Conservation (phyloP, 73 alveolate genomes). For the Effrenium voratum region DNA sequence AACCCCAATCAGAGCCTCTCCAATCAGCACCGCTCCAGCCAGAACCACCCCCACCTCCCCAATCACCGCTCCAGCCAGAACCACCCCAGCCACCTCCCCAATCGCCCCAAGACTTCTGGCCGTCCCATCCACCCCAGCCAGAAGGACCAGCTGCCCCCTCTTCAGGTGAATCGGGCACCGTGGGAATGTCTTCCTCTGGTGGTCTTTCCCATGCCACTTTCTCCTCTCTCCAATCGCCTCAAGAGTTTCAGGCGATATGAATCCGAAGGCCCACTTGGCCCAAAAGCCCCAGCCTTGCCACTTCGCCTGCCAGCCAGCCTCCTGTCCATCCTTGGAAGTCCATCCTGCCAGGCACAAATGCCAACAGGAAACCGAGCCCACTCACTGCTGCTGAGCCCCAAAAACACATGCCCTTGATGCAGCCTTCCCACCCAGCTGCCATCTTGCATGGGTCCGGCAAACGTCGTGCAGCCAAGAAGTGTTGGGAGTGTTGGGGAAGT, state of each 20-base stretch:
- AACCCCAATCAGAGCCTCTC: neutral
- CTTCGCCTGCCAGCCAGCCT: neutral
- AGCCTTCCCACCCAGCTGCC: too few relatives aligned
- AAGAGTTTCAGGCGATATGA: neutral
- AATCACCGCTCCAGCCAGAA: neutral
- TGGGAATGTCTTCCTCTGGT: constrained; percentile 61
- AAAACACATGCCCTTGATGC: neutral
- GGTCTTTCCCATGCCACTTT: constrained; percentile 72
- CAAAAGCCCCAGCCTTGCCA: neutral
- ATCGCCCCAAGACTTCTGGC: neutral
- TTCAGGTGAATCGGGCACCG: neutral
- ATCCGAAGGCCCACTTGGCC: neutral
- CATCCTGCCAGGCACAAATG: neutral
- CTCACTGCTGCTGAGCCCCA: neutral
- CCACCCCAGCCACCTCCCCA: neutral
- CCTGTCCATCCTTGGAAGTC: neutral
- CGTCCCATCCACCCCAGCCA: neutral
- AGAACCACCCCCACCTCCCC: constrained; percentile 11
- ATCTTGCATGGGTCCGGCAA: too few relatives aligned
- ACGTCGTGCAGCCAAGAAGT: too few relatives aligned
- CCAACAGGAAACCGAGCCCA: neutral
- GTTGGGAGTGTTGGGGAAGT: too few relatives aligned
- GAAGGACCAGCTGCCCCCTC: neutral
- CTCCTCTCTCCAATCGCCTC: constrained; percentile 14
- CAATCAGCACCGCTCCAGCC: constrained; percentile 6